Conservation (phyloP, 371 early-diverging fungal species). For the Smittium culicis region DNA sequence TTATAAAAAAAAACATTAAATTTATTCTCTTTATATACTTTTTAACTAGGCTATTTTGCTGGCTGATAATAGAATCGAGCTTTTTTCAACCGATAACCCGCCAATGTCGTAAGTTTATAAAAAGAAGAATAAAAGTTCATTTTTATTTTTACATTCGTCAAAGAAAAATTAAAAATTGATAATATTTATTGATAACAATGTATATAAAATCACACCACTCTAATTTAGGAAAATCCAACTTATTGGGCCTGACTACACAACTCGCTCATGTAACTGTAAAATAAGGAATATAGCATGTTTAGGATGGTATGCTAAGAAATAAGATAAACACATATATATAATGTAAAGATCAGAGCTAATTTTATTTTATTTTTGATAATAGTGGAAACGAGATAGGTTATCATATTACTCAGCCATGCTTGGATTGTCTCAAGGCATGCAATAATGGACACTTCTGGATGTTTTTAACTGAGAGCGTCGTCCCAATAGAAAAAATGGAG, state of each 20-base stretch:
- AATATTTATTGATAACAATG: too few species aligned
- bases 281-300: slow-evolving; percentile 90
- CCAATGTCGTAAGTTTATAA: slow-evolving; percentile 47
- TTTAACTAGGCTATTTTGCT: slow-evolving; percentile 79
- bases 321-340: background rate
- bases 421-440: slow-evolving; percentile 73
- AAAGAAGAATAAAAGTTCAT: background rate
- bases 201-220: too few species aligned
- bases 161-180: too few species aligned
- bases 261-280: slow-evolving; percentile 80
- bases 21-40: too few species aligned
- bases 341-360: too few species aligned
- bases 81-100: slow-evolving; percentile 77
- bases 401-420: slow-evolving; percentile 90
- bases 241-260: slow-evolving; percentile 77
- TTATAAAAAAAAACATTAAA: too few species aligned
- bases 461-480: slow-evolving; percentile 78
- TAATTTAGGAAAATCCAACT: slow-evolving; percentile 46
- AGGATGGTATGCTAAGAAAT: slow-evolving; percentile 49
- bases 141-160: too few species aligned
- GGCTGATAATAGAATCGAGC: slow-evolving; percentile 71
- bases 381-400: slow-evolving; percentile 90
- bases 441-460: slow-evolving; percentile 98
- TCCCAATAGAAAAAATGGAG: slow-evolving; percentile 21
- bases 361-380: background rate